phyloP scores from a whole-genome alignment of 345 rosid species.

The Erodium maritimum region DNA sequence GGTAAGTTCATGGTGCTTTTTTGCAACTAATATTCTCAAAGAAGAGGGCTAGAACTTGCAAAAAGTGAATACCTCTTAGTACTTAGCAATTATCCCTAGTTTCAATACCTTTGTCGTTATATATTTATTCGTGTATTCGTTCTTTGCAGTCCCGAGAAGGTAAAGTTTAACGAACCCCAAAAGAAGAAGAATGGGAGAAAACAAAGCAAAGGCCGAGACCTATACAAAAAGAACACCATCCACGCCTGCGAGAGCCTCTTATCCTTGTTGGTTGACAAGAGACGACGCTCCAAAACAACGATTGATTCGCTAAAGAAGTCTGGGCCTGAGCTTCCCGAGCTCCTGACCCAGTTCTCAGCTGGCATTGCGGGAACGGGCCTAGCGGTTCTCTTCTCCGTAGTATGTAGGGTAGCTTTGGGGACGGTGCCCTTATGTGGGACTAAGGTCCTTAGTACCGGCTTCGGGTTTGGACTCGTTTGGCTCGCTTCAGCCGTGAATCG shows the following conservation, averaged over 20 bases:
- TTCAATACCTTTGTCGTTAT: neutral
- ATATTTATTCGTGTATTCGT: neutral
- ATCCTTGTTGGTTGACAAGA: slow-evolving; percentile 53
- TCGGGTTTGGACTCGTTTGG: slow-evolving; percentile 75
- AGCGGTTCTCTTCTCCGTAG: slow-evolving; percentile 61
- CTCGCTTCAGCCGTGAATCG: slow-evolving; percentile 63
- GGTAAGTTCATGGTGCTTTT: too few species aligned
- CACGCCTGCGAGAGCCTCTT: slow-evolving; percentile 70
- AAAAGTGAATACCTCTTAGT: too few species aligned
- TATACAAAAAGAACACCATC: slow-evolving; percentile 45
- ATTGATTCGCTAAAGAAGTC: slow-evolving; percentile 69
- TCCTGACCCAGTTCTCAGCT: slow-evolving; percentile 58
- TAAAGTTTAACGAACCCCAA: slow-evolving; percentile 21
- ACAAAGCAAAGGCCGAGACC: slow-evolving; percentile 35
- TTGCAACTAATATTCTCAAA: too few species aligned
- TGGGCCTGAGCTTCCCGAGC: slow-evolving; percentile 68
- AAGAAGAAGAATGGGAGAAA: slow-evolving; percentile 39
- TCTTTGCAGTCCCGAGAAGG: slow-evolving; percentile 41
- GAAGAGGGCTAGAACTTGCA: too few species aligned
- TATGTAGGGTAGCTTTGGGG: slow-evolving; percentile 42
- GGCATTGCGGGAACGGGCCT: slow-evolving; percentile 78
- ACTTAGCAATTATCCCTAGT: too few species aligned
- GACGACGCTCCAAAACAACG: slow-evolving; percentile 40
- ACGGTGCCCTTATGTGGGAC: slow-evolving; percentile 45
- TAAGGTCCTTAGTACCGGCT: slow-evolving; percentile 48